Evolutionary conservation across 75 land plant genomes (phyloP), one percentile per base, ranked within the genome.

Genomic region (Pinus albicaulis): DNA sequence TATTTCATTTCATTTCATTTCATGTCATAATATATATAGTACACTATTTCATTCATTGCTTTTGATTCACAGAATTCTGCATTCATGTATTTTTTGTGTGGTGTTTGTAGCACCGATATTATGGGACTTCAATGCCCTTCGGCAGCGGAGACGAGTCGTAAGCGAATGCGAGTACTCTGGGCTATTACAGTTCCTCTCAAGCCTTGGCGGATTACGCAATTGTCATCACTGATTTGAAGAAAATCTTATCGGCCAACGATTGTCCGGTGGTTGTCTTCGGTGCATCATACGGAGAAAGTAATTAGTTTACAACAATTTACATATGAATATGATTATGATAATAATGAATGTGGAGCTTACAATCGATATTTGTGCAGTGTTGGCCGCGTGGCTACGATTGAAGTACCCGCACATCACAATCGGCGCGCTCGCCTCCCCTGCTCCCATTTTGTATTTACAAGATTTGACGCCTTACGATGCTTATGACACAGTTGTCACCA

Each of bases 371-470:
- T n/a, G 61, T 71, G 61, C 22, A 59, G 61, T 59, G 61, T 23
- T 59, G 23, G 61, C 61, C 3, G 20, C 61, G 2, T 59, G 61
- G 53, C 0, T 28, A 15, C 57, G 69, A 20, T 76, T 92, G 25
- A 92, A 92, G 71, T 92, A 92, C 72, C 94, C 92, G 0, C 94
- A 92, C 58, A 75, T 89, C 62, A 85, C 84, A 15, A 77, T 92
- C 13, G 94, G 94, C 52, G 92, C 94, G 24, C 72, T 89, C n/a
- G 89, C 94, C 15, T 88, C 94, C 0, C 89, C 94, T 3, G 92
- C 94, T 5, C 93, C 93, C 1, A 82, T 91, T 58, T 79, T 91
- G 41, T 81, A 82, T 20, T 87, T 91, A 44, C 91, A 89, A 38
- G 77, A 84, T 56, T 71, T 84, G 16, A 81, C 81, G 41, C 89